A percentile compares a stretch with the other conserved stretches of the same genome.
Evolutionary conservation across 345 rosid species (phyloP).

Genomic region (Boechera divaricarpa): DNA sequence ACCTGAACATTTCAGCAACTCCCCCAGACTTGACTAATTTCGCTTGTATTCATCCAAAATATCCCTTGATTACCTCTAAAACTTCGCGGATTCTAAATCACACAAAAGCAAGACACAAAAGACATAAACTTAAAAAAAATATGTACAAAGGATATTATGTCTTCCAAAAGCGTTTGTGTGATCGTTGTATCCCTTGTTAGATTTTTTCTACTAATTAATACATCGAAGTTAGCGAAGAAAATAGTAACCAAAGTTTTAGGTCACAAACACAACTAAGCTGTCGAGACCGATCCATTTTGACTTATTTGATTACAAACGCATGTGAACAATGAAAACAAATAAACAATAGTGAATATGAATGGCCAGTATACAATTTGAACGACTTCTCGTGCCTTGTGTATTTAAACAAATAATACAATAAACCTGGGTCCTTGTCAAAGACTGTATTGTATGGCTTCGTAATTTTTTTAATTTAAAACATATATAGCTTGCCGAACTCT

Average conservation of each 20-base stretch:
- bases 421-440: neutral
- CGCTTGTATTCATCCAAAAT: too few species aligned
- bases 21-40: too few species aligned
- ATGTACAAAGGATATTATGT: too few species aligned
- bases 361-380: conserved; percentile 9
- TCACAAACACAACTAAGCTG: neutral
- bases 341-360: neutral
- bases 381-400: neutral
- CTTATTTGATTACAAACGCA: conserved; percentile 27
- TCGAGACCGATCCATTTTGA: neutral
- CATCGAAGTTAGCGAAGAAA: neutral
- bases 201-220: too few species aligned
- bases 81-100: too few species aligned
- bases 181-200: too few species aligned
- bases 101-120: too few species aligned
- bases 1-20: too few species aligned
- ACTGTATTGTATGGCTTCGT: neutral
- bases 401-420: neutral
- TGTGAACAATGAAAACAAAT: conserved; percentile 1
- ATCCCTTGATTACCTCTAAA: too few species aligned
- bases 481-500: neutral
- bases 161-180: too few species aligned
- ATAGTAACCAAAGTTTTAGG: neutral
- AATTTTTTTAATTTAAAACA: neutral
- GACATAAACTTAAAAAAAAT: too few species aligned